phyloP scores from a whole-genome alignment of 805 yeast species.

The Candida adriatica region DNA sequence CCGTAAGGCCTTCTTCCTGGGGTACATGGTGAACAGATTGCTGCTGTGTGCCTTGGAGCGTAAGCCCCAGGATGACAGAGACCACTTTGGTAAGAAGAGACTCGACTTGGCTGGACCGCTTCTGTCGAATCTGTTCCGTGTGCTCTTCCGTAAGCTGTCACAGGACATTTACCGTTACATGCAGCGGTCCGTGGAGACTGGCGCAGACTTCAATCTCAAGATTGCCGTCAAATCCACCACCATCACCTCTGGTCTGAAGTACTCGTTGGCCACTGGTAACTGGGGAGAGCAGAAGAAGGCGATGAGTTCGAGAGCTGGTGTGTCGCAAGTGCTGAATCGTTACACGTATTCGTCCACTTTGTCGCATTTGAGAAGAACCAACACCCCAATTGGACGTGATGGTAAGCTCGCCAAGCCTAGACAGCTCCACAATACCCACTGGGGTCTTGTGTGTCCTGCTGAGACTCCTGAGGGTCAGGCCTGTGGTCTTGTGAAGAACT shows the following conservation, averaged over 20 bases:
- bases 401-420: conserved; percentile 99
- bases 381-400: conserved; percentile 98
- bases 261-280: conserved; percentile 98
- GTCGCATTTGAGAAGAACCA: conserved; percentile 97
- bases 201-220: conserved; percentile 92
- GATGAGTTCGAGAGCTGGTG: conserved; percentile 98
- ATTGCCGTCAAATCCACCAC: conserved; percentile 96
- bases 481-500: conserved; percentile 96
- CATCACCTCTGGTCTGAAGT: conserved; percentile 93
- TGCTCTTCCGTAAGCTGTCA: conserved; percentile 90
- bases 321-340: conserved; percentile 95
- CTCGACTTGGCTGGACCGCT: conserved; percentile 98
- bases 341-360: conserved; percentile 98
- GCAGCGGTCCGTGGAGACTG: conserved; percentile 98
- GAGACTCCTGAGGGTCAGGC: conserved; percentile 99
- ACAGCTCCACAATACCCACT: conserved; percentile 97
- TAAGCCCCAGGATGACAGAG: conserved; percentile 98
- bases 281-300: conserved; percentile 99
- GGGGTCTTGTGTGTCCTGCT: conserved; percentile 99
- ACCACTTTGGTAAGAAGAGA: conserved; percentile 98
- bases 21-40: conserved; percentile 95
- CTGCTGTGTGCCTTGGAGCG: conserved; percentile 93
- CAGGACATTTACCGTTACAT: conserved; percentile 94
- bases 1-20: conserved; percentile 93
- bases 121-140: conserved; percentile 90